These are phyloP conservation scores for Ganoderma leucocontextum DNA, from an alignment of 1,284 basidiomycete species.

Conservation along the genomic window DNA sequence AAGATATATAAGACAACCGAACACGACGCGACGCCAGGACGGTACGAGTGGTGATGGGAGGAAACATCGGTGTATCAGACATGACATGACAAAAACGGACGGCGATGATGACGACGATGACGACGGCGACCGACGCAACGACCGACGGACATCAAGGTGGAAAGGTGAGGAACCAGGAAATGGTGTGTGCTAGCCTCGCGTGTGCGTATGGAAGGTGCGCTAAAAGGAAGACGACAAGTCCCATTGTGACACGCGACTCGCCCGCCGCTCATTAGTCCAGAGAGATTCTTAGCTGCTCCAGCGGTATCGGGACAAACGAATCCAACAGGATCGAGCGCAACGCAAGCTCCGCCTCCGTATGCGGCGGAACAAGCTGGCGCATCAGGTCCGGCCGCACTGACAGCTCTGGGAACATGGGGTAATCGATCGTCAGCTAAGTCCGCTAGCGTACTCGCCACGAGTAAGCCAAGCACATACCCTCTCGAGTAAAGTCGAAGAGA, in stretches of 20 bases:
- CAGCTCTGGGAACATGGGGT: slow-evolving; percentile 69
- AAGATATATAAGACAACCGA: slow-evolving; percentile 38
- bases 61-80: slow-evolving; percentile 19
- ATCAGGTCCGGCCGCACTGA: slow-evolving; percentile 96
- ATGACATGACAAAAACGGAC: slow-evolving; percentile 12
- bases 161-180: not conserved
- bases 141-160: slow-evolving; percentile 14
- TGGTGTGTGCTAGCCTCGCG: not conserved
- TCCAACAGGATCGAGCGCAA: slow-evolving; percentile 89
- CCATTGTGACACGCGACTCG: slow-evolving; percentile 23
- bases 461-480: slow-evolving; percentile 67
- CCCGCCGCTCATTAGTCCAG: slow-evolving; percentile 69
- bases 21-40: slow-evolving; percentile 22
- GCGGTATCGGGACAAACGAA: slow-evolving; percentile 93
- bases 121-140: slow-evolving; percentile 14
- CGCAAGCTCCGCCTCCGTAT: slow-evolving; percentile 89
- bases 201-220: not conserved
- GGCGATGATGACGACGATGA: not conserved
- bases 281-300: slow-evolving; percentile 91
- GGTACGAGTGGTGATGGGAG: slow-evolving; percentile 21
- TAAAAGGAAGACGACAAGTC: slow-evolving; percentile 27
- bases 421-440: slow-evolving; percentile 8
- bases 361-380: slow-evolving; percentile 88
- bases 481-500: slow-evolving; percentile 96
- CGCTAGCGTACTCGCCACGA: slow-evolving; percentile 9